Evolutionary conservation across 2,329 filamentous ascomycete species (phyloP), one percentile per base, ranked within the genome.

Genomic region (Botrytis elliptica): DNA sequence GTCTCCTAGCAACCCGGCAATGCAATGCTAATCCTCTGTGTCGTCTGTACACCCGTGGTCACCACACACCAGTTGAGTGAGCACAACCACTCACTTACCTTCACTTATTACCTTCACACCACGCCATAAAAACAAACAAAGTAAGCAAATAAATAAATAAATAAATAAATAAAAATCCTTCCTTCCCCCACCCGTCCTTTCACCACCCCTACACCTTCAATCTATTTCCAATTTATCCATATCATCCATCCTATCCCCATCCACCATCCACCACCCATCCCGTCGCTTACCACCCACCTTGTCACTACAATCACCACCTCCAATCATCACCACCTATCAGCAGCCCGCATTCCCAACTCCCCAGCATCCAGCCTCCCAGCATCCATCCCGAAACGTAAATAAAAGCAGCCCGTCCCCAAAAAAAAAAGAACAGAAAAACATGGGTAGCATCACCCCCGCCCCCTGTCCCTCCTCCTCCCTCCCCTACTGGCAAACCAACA

Each of bases 401-500:
- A 9, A 46, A 22, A 6, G 33, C 33, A 33, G 33, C 33, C 33
- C 33, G 3, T 33, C 33, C 33, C 33, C 33, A 33, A 33, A 33
- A 9, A 33, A 9, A 46, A 22, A 6, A n/a, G 63, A n/a, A 29
- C 44, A 75, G 7, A 55, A 16, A 29, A 8, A 59, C n/a, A 80
- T 80, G 79, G 79, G 77, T 33, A 79, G 75, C 68, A 75, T 42
- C 8, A 57, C n/a, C 0, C 71, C 73, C 20, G 71, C 70, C 33
- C 76, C 78, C 25, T 14, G 10, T 25, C 9, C 18, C 44, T 46
- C 49, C 44, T 46, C 49, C 49, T 1, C 9, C 52, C 12, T 18
- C 38, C 91, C 92, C 0, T 97, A 92, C 84, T 97, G 94, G 94
- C 91, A 95, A 76, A 87, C 92, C 82, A 97, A 97, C 82, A 84